Evolutionary conservation across 495 filamentous ascomycete species (phyloP).

Genomic region (Cercophora scortea): DNA sequence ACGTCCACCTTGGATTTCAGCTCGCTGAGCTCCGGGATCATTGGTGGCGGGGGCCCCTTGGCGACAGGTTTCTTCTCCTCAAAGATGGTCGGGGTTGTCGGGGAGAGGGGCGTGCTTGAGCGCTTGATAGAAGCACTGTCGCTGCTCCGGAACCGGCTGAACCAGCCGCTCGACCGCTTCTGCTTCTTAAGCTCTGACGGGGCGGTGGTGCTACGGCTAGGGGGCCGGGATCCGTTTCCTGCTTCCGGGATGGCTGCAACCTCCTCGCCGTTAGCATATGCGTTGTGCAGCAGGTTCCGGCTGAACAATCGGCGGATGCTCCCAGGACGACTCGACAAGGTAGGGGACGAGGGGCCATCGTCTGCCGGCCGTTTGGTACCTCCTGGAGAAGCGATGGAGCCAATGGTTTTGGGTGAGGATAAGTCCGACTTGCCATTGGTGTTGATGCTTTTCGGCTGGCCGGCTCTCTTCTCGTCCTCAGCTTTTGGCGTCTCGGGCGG

Average conservation of each 20-base stretch:
- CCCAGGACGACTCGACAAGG: conserved; percentile 32
- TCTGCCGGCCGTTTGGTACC: conserved; percentile 34
- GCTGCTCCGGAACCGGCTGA: conserved; percentile 33
- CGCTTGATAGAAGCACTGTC: conserved; percentile 15
- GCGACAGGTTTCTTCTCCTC: conserved; percentile 26
- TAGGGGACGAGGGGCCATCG: conserved; percentile 36
- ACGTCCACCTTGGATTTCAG: conserved; percentile 39
- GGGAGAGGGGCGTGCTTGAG: conserved; percentile 4
- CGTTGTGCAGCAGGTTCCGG: conserved; percentile 34
- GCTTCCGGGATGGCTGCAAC: neutral
- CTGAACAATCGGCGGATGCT: conserved; percentile 41
- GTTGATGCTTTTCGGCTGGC: neutral
- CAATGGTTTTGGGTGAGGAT: conserved; percentile 24
- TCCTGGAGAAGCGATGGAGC: conserved; percentile 17
- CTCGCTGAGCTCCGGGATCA: conserved; percentile 50
- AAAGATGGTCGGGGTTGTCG: conserved; percentile 8
- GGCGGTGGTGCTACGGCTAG: conserved; percentile 27
- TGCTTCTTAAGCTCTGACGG: conserved; percentile 31
- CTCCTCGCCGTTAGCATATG: conserved; percentile 32
- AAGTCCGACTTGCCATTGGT: conserved; percentile 25
- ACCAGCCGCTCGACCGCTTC: conserved; percentile 43
- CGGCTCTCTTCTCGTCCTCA: conserved; percentile 6
- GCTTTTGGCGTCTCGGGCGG: conserved; percentile 24
- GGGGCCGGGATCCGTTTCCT: conserved; percentile 16
- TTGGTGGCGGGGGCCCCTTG: conserved; percentile 46